phyloP scores from a whole-genome alignment of 116 monocot species.

The Trichopus zeylanicus region DNA sequence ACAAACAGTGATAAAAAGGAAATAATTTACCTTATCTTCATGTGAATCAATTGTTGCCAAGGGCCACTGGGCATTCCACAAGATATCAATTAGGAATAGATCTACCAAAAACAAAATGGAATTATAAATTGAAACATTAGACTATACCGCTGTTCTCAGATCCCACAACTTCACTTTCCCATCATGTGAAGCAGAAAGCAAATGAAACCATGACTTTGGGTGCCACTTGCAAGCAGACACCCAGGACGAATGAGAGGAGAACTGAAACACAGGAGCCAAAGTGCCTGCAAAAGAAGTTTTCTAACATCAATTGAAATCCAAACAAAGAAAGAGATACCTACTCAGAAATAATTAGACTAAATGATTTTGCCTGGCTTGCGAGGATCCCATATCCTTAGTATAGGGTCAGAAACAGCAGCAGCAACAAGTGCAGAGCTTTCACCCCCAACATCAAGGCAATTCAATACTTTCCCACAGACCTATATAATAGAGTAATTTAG shows the following conservation, averaged over 20 bases:
- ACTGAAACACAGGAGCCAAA: conserved; percentile 75
- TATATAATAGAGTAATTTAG: conserved; percentile 8
- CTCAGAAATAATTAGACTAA: background rate
- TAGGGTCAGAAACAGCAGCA: conserved; percentile 84
- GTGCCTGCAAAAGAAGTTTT: conserved; percentile 32
- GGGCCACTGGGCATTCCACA: conserved; percentile 49
- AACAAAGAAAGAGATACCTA: conserved; percentile 4
- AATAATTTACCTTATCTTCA: conserved; percentile 56
- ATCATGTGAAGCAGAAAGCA: conserved; percentile 90
- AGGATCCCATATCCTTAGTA: conserved; percentile 93
- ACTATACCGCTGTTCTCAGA: conserved; percentile 79
- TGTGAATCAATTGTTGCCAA: conserved; percentile 70
- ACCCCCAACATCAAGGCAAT: conserved; percentile 90
- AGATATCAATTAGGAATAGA: conserved; percentile 3
- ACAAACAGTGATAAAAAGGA: background rate
- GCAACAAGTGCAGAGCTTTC: conserved; percentile 81
- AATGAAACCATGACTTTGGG: conserved; percentile 67
- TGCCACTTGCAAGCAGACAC: conserved; percentile 90
- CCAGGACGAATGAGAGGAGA: conserved; percentile 87
- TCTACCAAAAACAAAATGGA: background rate
- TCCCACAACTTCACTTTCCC: conserved; percentile 99
- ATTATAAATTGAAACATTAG: background rate
- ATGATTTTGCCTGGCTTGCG: conserved; percentile 72
- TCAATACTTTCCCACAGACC: conserved; percentile 74
- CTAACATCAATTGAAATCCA: background rate